Percentiles rank a stretch among this genome's conserved stretches.
These are phyloP conservation scores for Geotrichum restrictum DNA, from an alignment of 1,139 yeast species.

Conservation along the genomic window DNA sequence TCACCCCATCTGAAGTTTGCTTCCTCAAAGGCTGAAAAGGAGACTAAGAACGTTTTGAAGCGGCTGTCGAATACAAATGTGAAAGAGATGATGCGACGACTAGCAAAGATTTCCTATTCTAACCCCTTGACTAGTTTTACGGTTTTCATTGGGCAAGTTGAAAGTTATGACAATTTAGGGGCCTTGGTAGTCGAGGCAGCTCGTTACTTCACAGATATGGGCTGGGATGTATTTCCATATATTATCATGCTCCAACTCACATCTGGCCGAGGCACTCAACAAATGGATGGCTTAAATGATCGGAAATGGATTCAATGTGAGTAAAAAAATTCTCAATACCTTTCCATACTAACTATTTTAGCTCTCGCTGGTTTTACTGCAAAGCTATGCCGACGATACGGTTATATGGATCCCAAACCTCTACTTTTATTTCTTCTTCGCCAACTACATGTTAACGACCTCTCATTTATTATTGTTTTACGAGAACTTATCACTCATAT, in stretches of 20 bases:
- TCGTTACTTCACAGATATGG: constrained; percentile 67
- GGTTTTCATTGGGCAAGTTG: constrained; percentile 52
- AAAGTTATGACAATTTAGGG: constrained; percentile 85
- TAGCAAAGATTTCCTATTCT: constrained; percentile 71
- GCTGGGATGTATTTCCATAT: constrained; percentile 81
- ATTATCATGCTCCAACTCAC: constrained; percentile 72
- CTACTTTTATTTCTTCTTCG: constrained; percentile 59
- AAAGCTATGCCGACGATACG: constrained; percentile 36
- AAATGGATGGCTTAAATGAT: constrained; percentile 76
- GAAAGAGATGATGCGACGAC: constrained; percentile 66
- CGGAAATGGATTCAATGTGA: constrained; percentile 71
- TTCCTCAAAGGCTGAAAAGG: constrained; percentile 68
- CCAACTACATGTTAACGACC: constrained; percentile 59
- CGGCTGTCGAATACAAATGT: constrained; percentile 85
- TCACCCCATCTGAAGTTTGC: constrained; percentile 59
- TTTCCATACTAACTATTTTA: constrained; percentile 43
- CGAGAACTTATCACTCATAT: constrained; percentile 66
- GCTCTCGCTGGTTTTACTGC: constrained; percentile 41
- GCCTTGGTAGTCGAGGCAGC: constrained; percentile 78
- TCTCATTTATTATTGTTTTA: constrained; percentile 63
- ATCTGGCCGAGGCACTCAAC: constrained; percentile 62
- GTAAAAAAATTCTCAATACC: constrained; percentile 18
- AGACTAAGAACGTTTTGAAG: constrained; percentile 75
- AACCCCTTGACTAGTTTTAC: constrained; percentile 75
- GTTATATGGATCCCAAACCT: constrained; percentile 36